Evolutionary conservation across 345 rosid genomes (phyloP).

Genomic region (Populus deltoides): DNA sequence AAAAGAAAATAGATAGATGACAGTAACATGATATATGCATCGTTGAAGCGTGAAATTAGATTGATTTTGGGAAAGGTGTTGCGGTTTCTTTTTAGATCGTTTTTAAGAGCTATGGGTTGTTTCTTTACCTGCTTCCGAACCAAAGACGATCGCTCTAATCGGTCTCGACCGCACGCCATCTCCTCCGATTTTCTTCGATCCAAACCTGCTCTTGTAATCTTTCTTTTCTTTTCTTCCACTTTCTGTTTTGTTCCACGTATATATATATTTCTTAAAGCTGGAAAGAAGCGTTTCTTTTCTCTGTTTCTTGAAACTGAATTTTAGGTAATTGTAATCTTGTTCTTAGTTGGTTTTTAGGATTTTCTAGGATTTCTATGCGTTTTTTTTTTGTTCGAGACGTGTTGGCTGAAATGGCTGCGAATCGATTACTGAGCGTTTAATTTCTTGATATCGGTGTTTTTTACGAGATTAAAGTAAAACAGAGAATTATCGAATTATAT

Average conservation of each 20-base stretch:
- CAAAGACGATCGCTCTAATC: conserved; percentile 33
- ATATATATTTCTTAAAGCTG: neutral
- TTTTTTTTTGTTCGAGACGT: too few relatives aligned
- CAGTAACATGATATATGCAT: conserved; percentile 34
- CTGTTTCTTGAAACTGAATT: neutral
- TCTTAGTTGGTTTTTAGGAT: neutral
- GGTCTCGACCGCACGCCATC: conserved; percentile 16
- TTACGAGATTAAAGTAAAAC: neutral
- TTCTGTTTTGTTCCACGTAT: neutral
- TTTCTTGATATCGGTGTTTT: neutral
- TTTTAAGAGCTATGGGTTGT: conserved; percentile 67
- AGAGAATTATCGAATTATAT: neutral
- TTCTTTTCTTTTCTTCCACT: neutral
- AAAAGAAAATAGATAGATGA: conserved; percentile 7
- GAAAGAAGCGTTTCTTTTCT: neutral
- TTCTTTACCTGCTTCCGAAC: conserved; percentile 70
- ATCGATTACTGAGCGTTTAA: neutral
- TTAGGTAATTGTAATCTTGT: neutral
- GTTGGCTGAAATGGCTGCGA: neutral
- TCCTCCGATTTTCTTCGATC: conserved; percentile 33
- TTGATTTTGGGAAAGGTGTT: conserved; percentile 31
- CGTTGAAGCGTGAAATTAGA: conserved; percentile 37
- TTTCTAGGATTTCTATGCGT: too few relatives aligned
- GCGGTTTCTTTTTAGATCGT: conserved; percentile 32
- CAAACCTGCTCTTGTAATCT: conserved; percentile 30